These are phyloP conservation scores for Globisporangium emineosum DNA, from an alignment of 352 stramenopile genomes.

Conservation along the genomic window DNA sequence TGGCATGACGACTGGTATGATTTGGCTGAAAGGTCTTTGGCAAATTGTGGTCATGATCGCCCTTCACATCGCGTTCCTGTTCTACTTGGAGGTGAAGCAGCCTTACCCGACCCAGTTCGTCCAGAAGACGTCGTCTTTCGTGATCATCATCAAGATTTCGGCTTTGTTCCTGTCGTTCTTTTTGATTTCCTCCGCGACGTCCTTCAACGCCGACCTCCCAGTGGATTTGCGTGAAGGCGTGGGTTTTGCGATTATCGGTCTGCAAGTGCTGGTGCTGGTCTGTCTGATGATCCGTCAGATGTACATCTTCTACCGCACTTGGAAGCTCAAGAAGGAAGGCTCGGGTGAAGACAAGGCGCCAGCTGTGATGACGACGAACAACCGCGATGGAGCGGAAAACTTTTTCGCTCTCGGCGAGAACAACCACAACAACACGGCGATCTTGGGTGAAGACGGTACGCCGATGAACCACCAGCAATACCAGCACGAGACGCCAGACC, in stretches of 20 bases:
- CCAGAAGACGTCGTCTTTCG: constrained; percentile 83
- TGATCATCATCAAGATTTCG: constrained; percentile 90
- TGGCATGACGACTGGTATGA: constrained; percentile 78
- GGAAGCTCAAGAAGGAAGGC: constrained; percentile 68
- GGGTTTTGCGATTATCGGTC: constrained; percentile 74
- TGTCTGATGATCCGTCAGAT: constrained; percentile 80
- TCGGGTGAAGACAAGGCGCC: constrained; percentile 52
- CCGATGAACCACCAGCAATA: constrained; percentile 15
- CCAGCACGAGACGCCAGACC: constrained; percentile 6
- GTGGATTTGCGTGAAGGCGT: constrained; percentile 72
- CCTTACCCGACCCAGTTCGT: constrained; percentile 80
- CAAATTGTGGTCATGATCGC: constrained; percentile 75
- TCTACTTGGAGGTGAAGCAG: constrained; percentile 84
- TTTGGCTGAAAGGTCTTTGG: constrained; percentile 69
- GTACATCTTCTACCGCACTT: constrained; percentile 87
- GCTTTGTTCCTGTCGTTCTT: constrained; percentile 81
- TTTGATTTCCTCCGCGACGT: constrained; percentile 66
- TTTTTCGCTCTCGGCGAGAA: constrained; percentile 51
- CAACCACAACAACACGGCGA: constrained; percentile 24
- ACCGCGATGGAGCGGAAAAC: constrained; percentile 39
- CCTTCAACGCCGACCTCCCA: constrained; percentile 63
- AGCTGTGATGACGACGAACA: constrained; percentile 43
- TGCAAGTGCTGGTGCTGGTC: constrained; percentile 79
- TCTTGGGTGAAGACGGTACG: constrained; percentile 37
- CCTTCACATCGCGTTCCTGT: constrained; percentile 75